Conservation (phyloP, 169 alveolate species). For the Plasmodium knowlesi region DNA sequence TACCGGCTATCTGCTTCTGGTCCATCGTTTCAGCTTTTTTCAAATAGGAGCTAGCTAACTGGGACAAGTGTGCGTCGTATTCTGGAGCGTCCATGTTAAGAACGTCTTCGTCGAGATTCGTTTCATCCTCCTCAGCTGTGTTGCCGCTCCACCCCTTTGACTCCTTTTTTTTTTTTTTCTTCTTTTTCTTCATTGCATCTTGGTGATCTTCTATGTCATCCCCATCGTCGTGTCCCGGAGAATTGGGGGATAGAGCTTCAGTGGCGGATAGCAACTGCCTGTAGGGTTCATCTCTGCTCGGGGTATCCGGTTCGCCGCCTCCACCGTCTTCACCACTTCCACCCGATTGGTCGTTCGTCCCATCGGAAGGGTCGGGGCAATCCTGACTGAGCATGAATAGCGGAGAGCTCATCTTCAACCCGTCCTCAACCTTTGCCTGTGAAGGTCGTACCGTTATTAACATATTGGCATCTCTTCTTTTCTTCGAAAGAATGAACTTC, state of each 20-base stretch:
- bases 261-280: not conserved
- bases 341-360: not conserved
- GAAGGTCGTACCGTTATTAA: not conserved
- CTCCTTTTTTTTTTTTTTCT: not conserved
- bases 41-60: conserved; percentile 61
- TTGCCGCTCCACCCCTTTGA: conserved; percentile 30
- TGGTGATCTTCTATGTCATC: not conserved
- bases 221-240: conserved; percentile 28
- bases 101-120: not conserved
- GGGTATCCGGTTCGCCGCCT: not conserved
- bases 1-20: not conserved
- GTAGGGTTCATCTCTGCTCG: not conserved
- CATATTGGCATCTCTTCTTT: conserved; percentile 6
- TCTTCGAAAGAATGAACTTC: conserved; percentile 29
- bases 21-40: conserved; percentile 50
- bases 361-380: not conserved
- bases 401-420: not conserved
- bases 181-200: conserved; percentile 6
- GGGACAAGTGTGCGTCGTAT: not conserved
- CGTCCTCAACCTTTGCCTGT: not conserved
- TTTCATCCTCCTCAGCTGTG: conserved; percentile 1
- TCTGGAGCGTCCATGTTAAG: not conserved
- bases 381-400: not conserved
- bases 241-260: not conserved
- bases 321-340: conserved; percentile 6